phyloP scores from a whole-genome alignment of 2,329 filamentous ascomycete genomes.

The Cryoendolithus antarcticus region DNA sequence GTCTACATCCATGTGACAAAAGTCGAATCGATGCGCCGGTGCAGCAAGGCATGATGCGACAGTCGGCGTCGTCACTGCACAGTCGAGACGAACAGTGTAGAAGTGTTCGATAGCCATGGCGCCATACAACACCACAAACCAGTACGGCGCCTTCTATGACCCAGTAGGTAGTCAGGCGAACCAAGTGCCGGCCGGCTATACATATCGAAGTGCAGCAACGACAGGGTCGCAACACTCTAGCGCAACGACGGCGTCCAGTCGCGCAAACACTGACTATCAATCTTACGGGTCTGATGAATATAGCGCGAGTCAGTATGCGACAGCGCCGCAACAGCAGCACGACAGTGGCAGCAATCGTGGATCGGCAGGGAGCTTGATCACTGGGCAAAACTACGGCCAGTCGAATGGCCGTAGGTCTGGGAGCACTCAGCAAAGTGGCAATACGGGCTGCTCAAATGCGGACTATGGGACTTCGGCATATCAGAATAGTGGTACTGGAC shows the following conservation, averaged over 20 bases:
- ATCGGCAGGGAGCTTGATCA: slow-evolving; percentile 13
- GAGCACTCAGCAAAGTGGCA: slow-evolving; percentile 5
- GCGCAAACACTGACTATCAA: slow-evolving; percentile 5
- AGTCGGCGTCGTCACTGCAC: no score
- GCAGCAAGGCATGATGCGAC: no score
- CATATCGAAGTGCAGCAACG: slow-evolving; percentile 10
- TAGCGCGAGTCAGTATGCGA: slow-evolving; percentile 11
- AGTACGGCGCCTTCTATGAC: slow-evolving; percentile 20
- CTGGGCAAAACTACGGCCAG: slow-evolving; percentile 12
- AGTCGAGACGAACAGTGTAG: no score
- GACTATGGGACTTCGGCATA: slow-evolving; percentile 5
- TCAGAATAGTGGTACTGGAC: slow-evolving; percentile 7
- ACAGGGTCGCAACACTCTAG: slow-evolving; percentile 5
- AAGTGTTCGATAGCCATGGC: slow-evolving; percentile 12
- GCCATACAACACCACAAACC: slow-evolving; percentile 13
- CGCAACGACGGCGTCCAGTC: neutral
- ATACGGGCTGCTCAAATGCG: slow-evolving; percentile 3
- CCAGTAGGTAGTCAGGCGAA: slow-evolving; percentile 20
- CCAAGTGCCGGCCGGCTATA: slow-evolving; percentile 9
- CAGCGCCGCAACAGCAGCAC: no score
- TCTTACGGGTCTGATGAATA: slow-evolving; percentile 9
- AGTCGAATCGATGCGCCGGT: no score
- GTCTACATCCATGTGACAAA: no score
- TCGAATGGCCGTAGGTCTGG: slow-evolving; percentile 5
- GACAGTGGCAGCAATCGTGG: slow-evolving; percentile 6